phyloP scores from a whole-genome alignment of 108 stramenopile genomes.

The Cyclotella cryptica region DNA sequence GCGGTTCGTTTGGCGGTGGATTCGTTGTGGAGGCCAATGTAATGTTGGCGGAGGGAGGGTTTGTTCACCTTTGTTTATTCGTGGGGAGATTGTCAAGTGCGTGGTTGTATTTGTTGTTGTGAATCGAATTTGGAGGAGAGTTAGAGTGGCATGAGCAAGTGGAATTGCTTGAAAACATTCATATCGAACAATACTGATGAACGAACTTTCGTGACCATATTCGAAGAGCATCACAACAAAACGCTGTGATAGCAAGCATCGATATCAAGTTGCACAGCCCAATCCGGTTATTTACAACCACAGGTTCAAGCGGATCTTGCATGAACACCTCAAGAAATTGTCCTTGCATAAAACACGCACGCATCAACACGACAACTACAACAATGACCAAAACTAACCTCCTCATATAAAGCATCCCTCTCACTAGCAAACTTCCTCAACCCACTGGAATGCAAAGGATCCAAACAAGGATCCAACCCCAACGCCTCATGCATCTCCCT shows the following conservation, averaged over 20 bases:
- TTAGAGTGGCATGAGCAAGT: no score
- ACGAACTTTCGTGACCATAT: no score
- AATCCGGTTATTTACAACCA: no score
- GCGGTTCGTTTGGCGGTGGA: constrained; percentile 93
- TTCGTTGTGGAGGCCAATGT: constrained; percentile 91
- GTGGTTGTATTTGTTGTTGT: not conserved
- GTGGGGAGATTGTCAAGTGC: not conserved
- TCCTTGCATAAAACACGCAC: no score
- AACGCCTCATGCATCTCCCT: constrained; percentile 85
- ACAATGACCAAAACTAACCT: constrained; percentile 55
- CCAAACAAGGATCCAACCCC: constrained; percentile 87
- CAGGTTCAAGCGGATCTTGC: no score
- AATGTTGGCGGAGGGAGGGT: constrained; percentile 82
- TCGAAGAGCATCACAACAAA: no score
- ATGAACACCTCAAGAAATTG: no score
- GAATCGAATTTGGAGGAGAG: not conserved
- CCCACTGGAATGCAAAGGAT: constrained; percentile 91
- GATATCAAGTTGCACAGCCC: no score
- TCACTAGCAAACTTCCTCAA: constrained; percentile 91
- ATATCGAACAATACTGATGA: no score
- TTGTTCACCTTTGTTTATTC: constrained; percentile 76
- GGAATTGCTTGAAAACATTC: no score
- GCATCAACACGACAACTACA: not conserved
- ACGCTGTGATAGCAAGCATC: no score
- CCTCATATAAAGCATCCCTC: constrained; percentile 91